A percentile compares a stretch with the other conserved stretches of the same genome.
phyloP scores from a whole-genome alignment of 73 alveolate genomes.

The Paramecium tetraurelia region DNA sequence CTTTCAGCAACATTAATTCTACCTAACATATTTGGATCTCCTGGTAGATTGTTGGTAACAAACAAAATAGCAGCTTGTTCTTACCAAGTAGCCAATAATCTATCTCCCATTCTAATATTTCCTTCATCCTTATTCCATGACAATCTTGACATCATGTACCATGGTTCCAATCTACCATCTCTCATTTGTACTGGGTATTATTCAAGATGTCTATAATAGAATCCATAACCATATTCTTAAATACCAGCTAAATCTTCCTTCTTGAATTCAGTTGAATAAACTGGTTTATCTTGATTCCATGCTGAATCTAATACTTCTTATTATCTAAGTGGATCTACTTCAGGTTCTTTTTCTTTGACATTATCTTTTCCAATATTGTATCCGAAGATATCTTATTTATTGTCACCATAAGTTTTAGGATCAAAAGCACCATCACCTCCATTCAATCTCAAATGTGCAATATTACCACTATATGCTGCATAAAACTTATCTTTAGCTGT shows the following conservation, averaged over 20 bases:
- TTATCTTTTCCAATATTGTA: neutral
- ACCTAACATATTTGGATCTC: neutral
- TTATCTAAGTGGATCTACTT: neutral
- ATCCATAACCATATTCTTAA: constrained; percentile 45
- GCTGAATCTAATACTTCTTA: constrained; percentile 40
- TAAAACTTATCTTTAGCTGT: neutral
- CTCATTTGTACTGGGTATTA: constrained; percentile 21
- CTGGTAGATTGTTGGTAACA: constrained; percentile 33
- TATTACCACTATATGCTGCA: constrained; percentile 47
- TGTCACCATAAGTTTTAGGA: neutral
- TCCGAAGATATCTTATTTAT: constrained; percentile 25
- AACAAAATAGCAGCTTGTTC: neutral
- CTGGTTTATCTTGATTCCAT: neutral
- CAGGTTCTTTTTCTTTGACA: neutral
- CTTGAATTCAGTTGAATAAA: constrained; percentile 12
- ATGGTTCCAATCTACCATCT: constrained; percentile 1
- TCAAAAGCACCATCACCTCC: constrained; percentile 47
- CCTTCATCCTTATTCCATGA: constrained; percentile 15
- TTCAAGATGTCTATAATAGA: neutral
- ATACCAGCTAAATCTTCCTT: neutral
- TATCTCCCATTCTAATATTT: constrained; percentile 44
- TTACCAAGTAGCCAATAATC: constrained; percentile 23
- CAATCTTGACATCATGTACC: constrained; percentile 38
- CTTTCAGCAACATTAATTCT: neutral
- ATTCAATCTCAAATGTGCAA: constrained; percentile 42